Percentiles rank a stretch among this genome's conserved stretches.
Evolutionary conservation across 2,329 filamentous ascomycete species (phyloP).

Genomic region (Colletotrichum sp.): DNA sequence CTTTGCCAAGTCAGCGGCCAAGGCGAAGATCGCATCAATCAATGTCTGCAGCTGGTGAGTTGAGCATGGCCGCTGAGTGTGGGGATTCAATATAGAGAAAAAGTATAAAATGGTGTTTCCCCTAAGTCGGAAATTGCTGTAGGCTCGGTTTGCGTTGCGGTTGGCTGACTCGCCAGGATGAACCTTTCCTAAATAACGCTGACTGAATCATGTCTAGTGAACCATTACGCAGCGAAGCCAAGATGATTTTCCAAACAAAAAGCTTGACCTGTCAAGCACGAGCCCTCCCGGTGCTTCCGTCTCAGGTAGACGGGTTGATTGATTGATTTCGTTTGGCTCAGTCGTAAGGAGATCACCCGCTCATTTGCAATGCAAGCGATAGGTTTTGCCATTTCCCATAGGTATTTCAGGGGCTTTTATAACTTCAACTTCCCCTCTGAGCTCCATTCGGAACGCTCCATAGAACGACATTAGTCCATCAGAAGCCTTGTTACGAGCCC

Average conservation of each 20-base stretch:
- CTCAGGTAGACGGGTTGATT: not conserved
- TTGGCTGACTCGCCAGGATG: not conserved
- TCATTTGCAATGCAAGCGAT: not conserved
- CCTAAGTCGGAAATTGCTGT: not conserved
- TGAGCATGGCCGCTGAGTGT: not conserved
- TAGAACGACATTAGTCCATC: not conserved
- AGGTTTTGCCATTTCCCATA: not conserved
- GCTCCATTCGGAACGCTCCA: not conserved
- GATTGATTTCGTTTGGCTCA: not conserved
- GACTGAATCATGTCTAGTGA: not conserved
- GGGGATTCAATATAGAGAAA: not conserved
- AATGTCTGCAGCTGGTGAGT: not conserved
- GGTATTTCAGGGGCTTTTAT: not conserved
- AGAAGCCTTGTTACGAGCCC: not conserved
- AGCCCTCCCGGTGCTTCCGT: not conserved
- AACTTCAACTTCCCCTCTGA: not conserved
- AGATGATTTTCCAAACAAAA: conserved; percentile 4
- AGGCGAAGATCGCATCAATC: not conserved
- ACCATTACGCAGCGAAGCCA: not conserved
- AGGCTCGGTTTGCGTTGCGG: not conserved
- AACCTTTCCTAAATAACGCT: not conserved
- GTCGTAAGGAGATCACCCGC: not conserved
- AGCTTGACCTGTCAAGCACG: not conserved
- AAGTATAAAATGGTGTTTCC: conserved; percentile 5
- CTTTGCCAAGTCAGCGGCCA: not conserved